Evolutionary conservation across 2,329 filamentous ascomycete genomes (phyloP), one percentile per base, ranked within the genome.

Genomic region (Alternaria triticimaculans): DNA sequence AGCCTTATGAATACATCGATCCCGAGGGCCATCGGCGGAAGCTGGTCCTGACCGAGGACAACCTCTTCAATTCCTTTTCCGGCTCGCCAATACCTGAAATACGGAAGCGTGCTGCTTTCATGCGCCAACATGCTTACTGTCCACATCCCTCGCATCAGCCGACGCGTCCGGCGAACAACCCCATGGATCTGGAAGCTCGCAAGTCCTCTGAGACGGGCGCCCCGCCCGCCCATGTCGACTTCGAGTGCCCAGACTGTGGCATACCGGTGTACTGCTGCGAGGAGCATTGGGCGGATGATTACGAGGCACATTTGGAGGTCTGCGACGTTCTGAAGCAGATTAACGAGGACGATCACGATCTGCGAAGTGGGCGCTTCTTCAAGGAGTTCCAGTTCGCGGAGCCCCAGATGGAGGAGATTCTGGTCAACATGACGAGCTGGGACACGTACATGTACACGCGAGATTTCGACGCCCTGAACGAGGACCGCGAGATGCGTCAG

Each of bases 371-470:
- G 4, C 88, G 96, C 26, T 91, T 93, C 80, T 99, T 99, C 81
- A 90, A 92, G 14, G 96, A 99, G 80, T 98, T 97, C 76, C 89
- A 94, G 65, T 97, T 97, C 76, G 94, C 96, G 0, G 92, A 91
- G 14, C 86, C 90, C 58, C 94, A 97, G 82, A 89, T 97, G 78
- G 94, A 97, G 69, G 95, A 97, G 79, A 92, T 94, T 33, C 86
- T 96, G 69, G 89, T 97, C 70, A 99, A 99, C 81, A 94, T 99
- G 92, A 97, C 92, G 46, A 99, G 96, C 80, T 99, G 96, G 96
- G 96, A 99, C 80, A 98, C 96, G 0, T 93, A 96, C 72, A 84
- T 99, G 76, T 99, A 97, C 78, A 96, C 94, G 4, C 87, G 96
- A 74, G 91, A 97, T 73, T 98, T 96, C 74, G 88, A 91, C 69